Percentiles rank a stretch among this genome's conserved stretches.
Evolutionary conservation across 164 flowering plant species (phyloP).

Genomic region (Stephania cephalantha): DNA sequence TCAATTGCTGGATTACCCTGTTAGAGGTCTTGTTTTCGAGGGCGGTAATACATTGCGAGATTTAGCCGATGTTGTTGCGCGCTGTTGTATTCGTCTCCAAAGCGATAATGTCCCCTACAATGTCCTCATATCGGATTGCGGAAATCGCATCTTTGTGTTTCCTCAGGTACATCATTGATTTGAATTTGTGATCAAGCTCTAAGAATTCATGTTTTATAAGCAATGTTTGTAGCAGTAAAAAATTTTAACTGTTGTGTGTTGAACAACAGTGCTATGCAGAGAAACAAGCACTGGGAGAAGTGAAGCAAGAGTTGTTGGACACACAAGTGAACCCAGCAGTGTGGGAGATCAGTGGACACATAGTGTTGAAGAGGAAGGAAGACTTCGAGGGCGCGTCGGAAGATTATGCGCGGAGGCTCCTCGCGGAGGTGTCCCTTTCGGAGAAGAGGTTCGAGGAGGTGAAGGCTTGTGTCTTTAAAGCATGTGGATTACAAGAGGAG

Average conservation of each 20-base stretch:
- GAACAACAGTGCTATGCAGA: slow-evolving; percentile 69
- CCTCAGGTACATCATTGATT: slow-evolving; percentile 53
- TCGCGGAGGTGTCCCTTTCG: slow-evolving; percentile 78
- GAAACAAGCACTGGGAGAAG: slow-evolving; percentile 85
- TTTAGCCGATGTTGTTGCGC: slow-evolving; percentile 52
- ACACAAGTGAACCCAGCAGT: slow-evolving; percentile 88
- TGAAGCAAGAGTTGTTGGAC: slow-evolving; percentile 61
- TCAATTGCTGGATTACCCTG: slow-evolving; percentile 59
- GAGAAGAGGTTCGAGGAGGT: slow-evolving; percentile 69
- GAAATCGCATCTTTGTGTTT: slow-evolving; percentile 55
- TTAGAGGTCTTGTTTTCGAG: slow-evolving; percentile 64
- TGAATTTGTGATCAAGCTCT: background rate
- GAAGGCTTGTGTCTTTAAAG: slow-evolving; percentile 46
- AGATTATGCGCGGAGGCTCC: slow-evolving; percentile 65
- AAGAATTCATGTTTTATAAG: too few relatives aligned
- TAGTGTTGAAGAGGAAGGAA: slow-evolving; percentile 68
- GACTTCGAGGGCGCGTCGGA: slow-evolving; percentile 68
- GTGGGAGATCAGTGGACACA: slow-evolving; percentile 92
- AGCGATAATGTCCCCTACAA: slow-evolving; percentile 68
- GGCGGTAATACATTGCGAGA: slow-evolving; percentile 48
- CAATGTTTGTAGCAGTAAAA: too few relatives aligned
- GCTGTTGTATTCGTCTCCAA: slow-evolving; percentile 63
- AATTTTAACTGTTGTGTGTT: too few relatives aligned
- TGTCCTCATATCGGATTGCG: slow-evolving; percentile 67
- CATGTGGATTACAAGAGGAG: slow-evolving; percentile 9